Percentiles rank a stretch among this genome's conserved stretches.
Evolutionary conservation across 2,329 filamentous ascomycete genomes (phyloP).

Genomic region (Lasiodiplodia gonubiensis): DNA sequence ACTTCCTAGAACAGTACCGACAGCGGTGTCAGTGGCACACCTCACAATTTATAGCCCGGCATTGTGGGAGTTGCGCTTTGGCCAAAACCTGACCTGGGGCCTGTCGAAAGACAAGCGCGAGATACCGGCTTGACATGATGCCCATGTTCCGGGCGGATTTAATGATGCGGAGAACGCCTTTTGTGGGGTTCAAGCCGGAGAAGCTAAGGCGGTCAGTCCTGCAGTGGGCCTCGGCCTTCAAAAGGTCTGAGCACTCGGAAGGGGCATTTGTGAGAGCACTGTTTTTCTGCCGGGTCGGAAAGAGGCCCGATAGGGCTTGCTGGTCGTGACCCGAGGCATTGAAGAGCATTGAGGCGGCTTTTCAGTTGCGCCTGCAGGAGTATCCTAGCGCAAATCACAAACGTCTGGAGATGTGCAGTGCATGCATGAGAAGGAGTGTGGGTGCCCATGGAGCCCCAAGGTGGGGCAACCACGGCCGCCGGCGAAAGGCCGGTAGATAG

Average conservation of each 20-base stretch:
- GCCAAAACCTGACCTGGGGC: background rate
- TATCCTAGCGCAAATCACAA: background rate
- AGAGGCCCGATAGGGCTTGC: background rate
- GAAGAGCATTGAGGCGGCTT: background rate
- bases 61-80: background rate
- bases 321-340: background rate
- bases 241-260: background rate
- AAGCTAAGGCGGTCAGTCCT: background rate
- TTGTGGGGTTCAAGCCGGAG: background rate
- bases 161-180: background rate
- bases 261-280: background rate
- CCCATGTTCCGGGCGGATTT: background rate
- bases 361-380: background rate
- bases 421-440: background rate
- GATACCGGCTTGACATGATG: background rate
- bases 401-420: background rate
- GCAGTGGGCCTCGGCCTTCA: background rate
- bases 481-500: background rate
- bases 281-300: background rate
- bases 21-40: background rate
- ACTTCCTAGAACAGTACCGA: background rate
- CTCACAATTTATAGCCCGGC: background rate
- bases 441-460: background rate
- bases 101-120: constrained; percentile 5
- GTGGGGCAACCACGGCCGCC: background rate